Percentiles rank a stretch among this genome's conserved stretches.
phyloP scores from a whole-genome alignment of 352 stramenopile genomes.

The Phytophthora hybrid region DNA sequence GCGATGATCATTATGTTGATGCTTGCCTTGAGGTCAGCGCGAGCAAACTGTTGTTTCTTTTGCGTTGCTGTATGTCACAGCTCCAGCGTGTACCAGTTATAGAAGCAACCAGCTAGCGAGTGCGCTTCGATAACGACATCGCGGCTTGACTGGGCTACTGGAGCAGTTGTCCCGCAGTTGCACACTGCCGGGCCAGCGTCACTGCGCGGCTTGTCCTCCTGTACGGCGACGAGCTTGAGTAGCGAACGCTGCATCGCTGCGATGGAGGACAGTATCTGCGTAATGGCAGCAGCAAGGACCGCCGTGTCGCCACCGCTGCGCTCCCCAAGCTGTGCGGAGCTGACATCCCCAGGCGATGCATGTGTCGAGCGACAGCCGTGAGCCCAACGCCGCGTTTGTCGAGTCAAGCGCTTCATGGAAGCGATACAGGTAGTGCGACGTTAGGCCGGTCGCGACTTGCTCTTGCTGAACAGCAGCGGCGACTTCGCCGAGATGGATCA shows the following conservation, averaged over 20 bases:
- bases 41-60: too few relatives aligned
- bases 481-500: conserved; percentile 15
- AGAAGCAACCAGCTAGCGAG: too few relatives aligned
- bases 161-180: not conserved
- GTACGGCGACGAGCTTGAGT: conserved; percentile 5
- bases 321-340: conserved; percentile 2
- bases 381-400: not conserved
- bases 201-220: not conserved
- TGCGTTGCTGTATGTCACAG: too few relatives aligned
- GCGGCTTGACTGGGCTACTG: not conserved
- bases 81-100: too few relatives aligned
- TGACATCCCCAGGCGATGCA: not conserved
- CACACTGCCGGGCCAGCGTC: not conserved
- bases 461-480: not conserved
- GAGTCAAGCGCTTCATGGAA: conserved; percentile 7
- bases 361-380: not conserved
- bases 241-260: conserved; percentile 6
- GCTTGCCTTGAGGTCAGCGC: too few relatives aligned
- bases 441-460: not conserved
- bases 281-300: too few relatives aligned
- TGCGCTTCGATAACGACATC: not conserved
- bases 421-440: conserved; percentile 14
- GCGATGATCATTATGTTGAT: too few relatives aligned
- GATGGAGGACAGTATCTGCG: not conserved
- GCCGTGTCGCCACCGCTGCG: not conserved